phyloP scores from a whole-genome alignment of 169 alveolate species.

The Plasmodium coatneyi region DNA sequence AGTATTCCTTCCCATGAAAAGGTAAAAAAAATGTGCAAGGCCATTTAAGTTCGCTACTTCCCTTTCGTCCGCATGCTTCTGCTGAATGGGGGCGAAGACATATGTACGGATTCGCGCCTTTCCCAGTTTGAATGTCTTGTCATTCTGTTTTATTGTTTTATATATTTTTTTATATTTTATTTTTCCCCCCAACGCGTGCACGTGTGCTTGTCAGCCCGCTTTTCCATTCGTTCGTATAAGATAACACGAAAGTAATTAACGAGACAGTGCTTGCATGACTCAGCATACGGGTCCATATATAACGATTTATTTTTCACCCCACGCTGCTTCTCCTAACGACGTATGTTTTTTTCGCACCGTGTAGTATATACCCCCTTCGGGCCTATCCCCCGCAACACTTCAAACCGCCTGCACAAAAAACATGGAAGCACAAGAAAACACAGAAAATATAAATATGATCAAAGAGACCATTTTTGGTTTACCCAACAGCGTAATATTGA shows the following conservation, averaged over 20 bases:
- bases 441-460: conserved; percentile 15
- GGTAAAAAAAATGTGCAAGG: not conserved
- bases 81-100: conserved; percentile 1
- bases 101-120: not conserved
- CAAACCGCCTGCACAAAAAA: not conserved
- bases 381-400: not conserved
- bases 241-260: not conserved
- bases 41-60: not conserved
- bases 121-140: not conserved
- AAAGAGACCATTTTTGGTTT: conserved; percentile 56
- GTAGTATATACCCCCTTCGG: not conserved
- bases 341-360: not conserved
- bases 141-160: not conserved
- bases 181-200: not conserved
- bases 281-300: not conserved
- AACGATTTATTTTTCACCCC: not conserved
- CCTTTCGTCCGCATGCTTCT: not conserved
- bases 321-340: not conserved
- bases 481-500: conserved; percentile 24
- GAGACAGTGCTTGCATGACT: not conserved
- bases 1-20: not conserved
- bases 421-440: conserved; percentile 27
- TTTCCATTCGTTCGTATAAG: not conserved
- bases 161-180: not conserved
- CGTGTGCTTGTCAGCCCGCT: not conserved